These are phyloP conservation scores for Anthracocystis panici-leucophaei DNA, from an alignment of 1,284 basidiomycete genomes.

Conservation along the genomic window DNA sequence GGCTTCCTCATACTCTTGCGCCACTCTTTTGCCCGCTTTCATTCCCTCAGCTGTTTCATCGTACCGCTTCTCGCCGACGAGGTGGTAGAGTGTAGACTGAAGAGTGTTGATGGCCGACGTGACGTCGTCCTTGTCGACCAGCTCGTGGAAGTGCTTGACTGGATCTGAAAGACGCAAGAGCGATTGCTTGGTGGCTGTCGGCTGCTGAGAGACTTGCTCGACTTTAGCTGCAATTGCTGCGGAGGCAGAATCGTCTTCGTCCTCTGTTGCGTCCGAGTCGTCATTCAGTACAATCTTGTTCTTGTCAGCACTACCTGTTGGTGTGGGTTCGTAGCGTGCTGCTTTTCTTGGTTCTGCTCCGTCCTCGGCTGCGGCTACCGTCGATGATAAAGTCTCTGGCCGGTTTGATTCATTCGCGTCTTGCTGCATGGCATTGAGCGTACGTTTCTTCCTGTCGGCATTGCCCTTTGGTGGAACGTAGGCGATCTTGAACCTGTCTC, in stretches of 20 bases:
- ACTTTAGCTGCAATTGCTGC: constrained; percentile 2
- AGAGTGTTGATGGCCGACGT: constrained; percentile 46
- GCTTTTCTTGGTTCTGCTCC: constrained; percentile 17
- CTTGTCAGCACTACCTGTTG: constrained; percentile 1
- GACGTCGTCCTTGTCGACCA: constrained; percentile 48
- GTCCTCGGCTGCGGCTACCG: not conserved
- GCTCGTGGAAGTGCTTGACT: constrained; percentile 33
- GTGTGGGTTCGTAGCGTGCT: constrained; percentile 9
- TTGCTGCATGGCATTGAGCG: constrained; percentile 29
- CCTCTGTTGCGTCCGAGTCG: constrained; percentile 45
- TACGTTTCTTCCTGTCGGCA: constrained; percentile 39
- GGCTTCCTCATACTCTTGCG: constrained; percentile 50
- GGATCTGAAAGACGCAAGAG: constrained; percentile 28
- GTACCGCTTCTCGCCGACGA: constrained; percentile 31
- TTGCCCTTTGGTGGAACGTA: constrained; percentile 47
- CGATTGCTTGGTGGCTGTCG: not conserved
- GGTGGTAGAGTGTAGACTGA: constrained; percentile 38
- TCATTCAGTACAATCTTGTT: constrained; percentile 25
- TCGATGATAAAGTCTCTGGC: not conserved
- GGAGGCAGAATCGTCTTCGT: constrained; percentile 30
- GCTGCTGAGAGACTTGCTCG: constrained; percentile 2
- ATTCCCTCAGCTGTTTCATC: constrained; percentile 20
- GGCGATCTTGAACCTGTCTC: constrained; percentile 41
- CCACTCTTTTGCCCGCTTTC: constrained; percentile 32
- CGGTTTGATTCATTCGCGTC: constrained; percentile 8